Base-by-base conservation (phyloP, 176 grass and related monocot species). In the Avena insularis region DNA sequence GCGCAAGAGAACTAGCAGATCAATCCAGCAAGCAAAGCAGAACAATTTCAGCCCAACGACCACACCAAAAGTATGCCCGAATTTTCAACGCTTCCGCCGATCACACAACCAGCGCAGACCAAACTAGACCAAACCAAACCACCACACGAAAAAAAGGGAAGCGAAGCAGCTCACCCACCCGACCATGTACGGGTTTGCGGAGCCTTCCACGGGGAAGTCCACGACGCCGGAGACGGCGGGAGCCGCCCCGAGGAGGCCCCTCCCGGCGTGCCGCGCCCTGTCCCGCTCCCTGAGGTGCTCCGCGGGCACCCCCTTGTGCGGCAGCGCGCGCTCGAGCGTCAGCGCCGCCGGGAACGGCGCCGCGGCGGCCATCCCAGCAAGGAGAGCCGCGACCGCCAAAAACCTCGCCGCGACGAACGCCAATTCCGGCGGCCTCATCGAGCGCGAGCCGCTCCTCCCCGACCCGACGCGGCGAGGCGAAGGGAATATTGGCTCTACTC, bases 191-290 rank as follows among this genome's bases (percentile, higher is more conserved):
- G 96, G 96, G 63, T 98, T 96, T 6, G 90, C 90, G 38, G 96
- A 95, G 79, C 96, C 96, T 33, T 98, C 92, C 14, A 98, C 96
- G 69, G 96, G 85, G 84, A 96, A 98, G 88, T 98, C 92, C 36
- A 91, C 96, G 14, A 96, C 93, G 15, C 97, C 92, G 19, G 85
- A 87, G 56, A 71, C 76, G 20, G 75, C 47, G 12, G 72, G 77
- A 13, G 81, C 59, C 60, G 58, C 90, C 4, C 85, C 79, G 21
- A 93, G 88, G n/a, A 93, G 59, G 40, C 91, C 85, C 81, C 93
- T 90, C 84, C 90, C 76, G 9, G 57, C 29, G 78, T 92, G 88
- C 60, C 96, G 90, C 51, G 86, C 88, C 88, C 82, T 38, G 86
- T 98, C 96, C 68, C 93, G 86, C 49, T 84, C 87, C 71, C 27